Evolutionary conservation across 139 green algal species (phyloP).

Genomic region (Chlamydomonas sp.): DNA sequence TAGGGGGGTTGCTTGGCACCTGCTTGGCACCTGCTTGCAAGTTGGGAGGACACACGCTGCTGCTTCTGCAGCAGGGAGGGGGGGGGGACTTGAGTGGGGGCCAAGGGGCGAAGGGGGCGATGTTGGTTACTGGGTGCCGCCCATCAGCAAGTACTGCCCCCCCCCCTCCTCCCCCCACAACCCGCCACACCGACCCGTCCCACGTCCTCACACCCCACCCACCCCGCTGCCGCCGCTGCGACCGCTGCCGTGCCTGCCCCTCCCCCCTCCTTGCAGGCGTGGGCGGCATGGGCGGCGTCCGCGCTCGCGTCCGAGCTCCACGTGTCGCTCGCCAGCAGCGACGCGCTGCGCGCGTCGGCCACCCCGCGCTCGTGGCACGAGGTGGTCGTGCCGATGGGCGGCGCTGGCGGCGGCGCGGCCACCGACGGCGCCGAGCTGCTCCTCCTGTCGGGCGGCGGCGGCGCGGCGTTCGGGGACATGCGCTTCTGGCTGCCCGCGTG

Average conservation of each 20-base stretch:
- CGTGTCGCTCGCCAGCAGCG: slow-evolving; percentile 31
- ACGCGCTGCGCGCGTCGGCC: slow-evolving; percentile 30
- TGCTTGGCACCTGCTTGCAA: too few relatives aligned
- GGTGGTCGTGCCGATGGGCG: slow-evolving; percentile 5
- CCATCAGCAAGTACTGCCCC: too few relatives aligned
- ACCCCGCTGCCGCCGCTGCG: too few relatives aligned
- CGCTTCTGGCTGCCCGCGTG: slow-evolving; percentile 68
- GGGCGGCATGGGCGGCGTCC: slow-evolving; percentile 47
- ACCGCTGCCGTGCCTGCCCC: too few relatives aligned
- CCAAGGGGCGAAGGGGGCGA: too few relatives aligned
- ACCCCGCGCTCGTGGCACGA: slow-evolving; percentile 54
- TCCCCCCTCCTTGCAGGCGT: neutral
- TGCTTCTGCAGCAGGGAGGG: too few relatives aligned
- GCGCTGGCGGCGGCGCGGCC: neutral
- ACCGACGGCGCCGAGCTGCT: neutral
- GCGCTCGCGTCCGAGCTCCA: slow-evolving; percentile 38
- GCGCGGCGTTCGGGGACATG: slow-evolving; percentile 56
- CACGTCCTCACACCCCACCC: too few relatives aligned
- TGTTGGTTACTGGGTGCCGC: too few relatives aligned
- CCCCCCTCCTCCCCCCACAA: neutral
- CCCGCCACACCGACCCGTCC: neutral
- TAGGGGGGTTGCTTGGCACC: too few relatives aligned
- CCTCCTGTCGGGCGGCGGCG: neutral
- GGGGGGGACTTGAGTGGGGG: too few relatives aligned
- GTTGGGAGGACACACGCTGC: too few relatives aligned